Evolutionary conservation across 495 filamentous ascomycete genomes (phyloP), one percentile per base, ranked within the genome.

Genomic region (Thermothielavioides terrestris): DNA sequence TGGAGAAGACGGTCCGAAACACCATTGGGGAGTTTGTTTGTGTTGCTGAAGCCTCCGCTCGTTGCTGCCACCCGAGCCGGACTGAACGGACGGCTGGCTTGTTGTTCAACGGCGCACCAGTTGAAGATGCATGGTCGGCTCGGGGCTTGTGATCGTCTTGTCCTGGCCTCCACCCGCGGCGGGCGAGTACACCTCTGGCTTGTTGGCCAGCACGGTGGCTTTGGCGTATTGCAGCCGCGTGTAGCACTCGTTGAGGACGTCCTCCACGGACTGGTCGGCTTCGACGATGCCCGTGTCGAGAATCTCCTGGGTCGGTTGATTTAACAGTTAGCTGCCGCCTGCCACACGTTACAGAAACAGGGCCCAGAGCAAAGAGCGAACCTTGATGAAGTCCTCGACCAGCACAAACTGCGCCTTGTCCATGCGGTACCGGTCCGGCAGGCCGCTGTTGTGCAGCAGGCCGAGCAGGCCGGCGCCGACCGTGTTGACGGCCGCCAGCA

Each of bases 391-490:
- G 41, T 75, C 72, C 52, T 72, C 67, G 20, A 74, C 59, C 34
- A 69, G 69, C 26, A 46, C 48, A 49, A 76, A 71, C 54, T 76
- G 71, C 26, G 65, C 60, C 43, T 65, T 61, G 55, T 76, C 64
- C 39, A 67, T 63, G 12, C 73, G 66, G 31, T 73, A 71, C 4
- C 75, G 60, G 46, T 74, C 66, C 9, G 75, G 75, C 8, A 77
- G 56, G 0, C 75, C 75, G 48, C 73, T 75, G 49, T 76, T 76
- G 57, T 75, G 71, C 52, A 77, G 45, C 28, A 77, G 51, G 10
- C 69, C 75, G 2, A 77, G 59, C 8, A 77, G 46, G 6, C 75
- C 75, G 17, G 73, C 73, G 6, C 68, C 56, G 17, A 73, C 58
- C 0, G 75, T 77, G 56, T 76, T 76, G 42, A 71, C 46, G 11